Conservation (phyloP, 345 rosid species). For the Linum trigynum region DNA sequence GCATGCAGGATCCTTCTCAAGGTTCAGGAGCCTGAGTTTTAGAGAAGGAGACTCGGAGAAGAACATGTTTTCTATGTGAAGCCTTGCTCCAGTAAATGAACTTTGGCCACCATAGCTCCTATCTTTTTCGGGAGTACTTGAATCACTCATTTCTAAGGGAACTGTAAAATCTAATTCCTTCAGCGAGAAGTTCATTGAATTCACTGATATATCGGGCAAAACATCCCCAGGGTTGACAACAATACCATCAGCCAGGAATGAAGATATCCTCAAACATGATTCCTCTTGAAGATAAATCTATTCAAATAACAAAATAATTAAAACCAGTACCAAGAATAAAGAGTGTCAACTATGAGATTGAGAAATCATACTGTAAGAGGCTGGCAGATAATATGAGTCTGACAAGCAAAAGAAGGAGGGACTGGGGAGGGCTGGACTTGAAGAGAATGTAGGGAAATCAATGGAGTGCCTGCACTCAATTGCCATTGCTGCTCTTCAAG, state of each 20-base stretch:
- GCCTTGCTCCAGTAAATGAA: conserved; percentile 77
- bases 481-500: conserved; percentile 65
- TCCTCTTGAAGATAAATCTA: conserved; percentile 97
- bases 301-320: conserved; percentile 17
- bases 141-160: conserved; percentile 53
- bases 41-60: conserved; percentile 81
- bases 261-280: conserved; percentile 86
- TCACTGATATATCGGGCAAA: conserved; percentile 66
- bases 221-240: conserved; percentile 74
- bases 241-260: conserved; percentile 93
- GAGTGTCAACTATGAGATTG: conserved; percentile 7
- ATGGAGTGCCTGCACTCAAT: conserved; percentile 47
- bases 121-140: conserved; percentile 23
- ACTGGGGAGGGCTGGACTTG: conserved; percentile 86
- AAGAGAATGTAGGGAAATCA: conserved; percentile 73
- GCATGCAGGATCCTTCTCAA: conserved; percentile 98
- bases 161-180: conserved; percentile 69
- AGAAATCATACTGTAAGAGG: conserved; percentile 69
- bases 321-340: conserved; percentile 2
- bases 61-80: conserved; percentile 67
- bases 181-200: conserved; percentile 51
- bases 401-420: conserved; percentile 72
- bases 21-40: conserved; percentile 58
- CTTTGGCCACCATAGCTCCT: conserved; percentile 30
- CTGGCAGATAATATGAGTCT: conserved; percentile 80